Conservation (phyloP, 192 early-diverging fungal genomes). For the Umbelopsis sp. region DNA sequence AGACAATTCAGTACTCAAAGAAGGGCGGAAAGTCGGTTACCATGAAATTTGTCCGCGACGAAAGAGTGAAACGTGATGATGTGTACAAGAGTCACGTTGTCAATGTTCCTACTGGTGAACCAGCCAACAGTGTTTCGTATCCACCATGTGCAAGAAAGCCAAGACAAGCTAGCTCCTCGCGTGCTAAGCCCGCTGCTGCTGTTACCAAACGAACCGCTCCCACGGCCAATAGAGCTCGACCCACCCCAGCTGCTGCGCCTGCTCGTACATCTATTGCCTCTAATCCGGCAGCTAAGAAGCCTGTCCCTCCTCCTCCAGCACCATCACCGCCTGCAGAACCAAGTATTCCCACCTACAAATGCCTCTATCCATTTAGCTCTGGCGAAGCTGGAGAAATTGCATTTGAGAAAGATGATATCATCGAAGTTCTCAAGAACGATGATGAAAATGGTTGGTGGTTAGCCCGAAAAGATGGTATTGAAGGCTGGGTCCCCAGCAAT, state of each 20-base stretch:
- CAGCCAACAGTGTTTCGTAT: slow-evolving; percentile 53
- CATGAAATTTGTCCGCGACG: slow-evolving; percentile 79
- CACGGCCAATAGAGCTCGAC: slow-evolving; percentile 12
- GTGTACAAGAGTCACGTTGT: slow-evolving; percentile 76
- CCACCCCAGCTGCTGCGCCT: slow-evolving; percentile 29
- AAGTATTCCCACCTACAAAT: slow-evolving; percentile 58
- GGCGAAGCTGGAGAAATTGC: slow-evolving; percentile 64
- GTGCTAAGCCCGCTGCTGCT: background rate
- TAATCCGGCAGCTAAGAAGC: slow-evolving; percentile 5
- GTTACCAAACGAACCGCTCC: slow-evolving; percentile 18
- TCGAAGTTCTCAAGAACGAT: slow-evolving; percentile 67
- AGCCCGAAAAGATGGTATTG: slow-evolving; percentile 55
- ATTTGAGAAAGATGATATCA: slow-evolving; percentile 63
- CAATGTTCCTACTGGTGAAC: slow-evolving; percentile 59
- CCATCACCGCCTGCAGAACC: slow-evolving; percentile 46
- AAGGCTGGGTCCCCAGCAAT: slow-evolving; percentile 83
- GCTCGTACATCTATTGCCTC: no score
- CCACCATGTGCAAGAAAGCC: slow-evolving; percentile 38
- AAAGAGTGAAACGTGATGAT: slow-evolving; percentile 47
- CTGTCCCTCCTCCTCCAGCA: slow-evolving; percentile 62
- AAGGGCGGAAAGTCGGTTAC: slow-evolving; percentile 71
- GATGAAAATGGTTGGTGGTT: slow-evolving; percentile 63
- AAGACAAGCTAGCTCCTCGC: background rate
- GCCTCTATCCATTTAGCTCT: slow-evolving; percentile 68
- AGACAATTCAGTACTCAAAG: slow-evolving; percentile 66